Evolutionary conservation across 2,329 filamentous ascomycete species (phyloP), one percentile per base, ranked within the genome.

Genomic region (Nemania sp.): DNA sequence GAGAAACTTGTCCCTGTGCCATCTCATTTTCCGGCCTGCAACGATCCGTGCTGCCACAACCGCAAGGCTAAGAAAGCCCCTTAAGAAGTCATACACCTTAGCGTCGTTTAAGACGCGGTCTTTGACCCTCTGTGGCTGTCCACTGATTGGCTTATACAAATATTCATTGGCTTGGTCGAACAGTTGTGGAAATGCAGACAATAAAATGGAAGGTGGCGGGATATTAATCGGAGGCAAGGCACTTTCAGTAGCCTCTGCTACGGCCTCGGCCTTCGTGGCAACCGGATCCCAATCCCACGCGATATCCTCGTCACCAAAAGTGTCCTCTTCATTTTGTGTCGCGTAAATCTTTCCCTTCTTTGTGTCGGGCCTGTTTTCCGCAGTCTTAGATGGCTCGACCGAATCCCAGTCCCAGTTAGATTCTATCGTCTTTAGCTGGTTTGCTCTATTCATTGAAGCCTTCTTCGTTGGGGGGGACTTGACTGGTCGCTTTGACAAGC

Each of bases 1-100:
- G 11, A 97, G 77, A 57, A 91, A 85, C 57, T 84, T 87, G 72
- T 97, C 93, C 49, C 93, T 83, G 69, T 96, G 93, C 93, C 93
- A 97, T 52, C 93, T 87, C 46, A 89, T 76, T 65, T 90, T 91
- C 53, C 93, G 86, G 9, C 92, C 93, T 1, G 90, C 89, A 52
- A 97, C 86, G 44, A 97, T 81, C 39, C 87, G 88, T n/a, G 84
- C 89, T 20, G 88, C 86, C 9, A 91, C 89, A 2, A 78, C 79
- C 0, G 81, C 82, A 5, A 90, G 73, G 53, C 76, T 75, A 3
- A 91, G 71, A 60, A 89, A 90, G 22, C 79, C 82, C 44, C 77
- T 75, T 1, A 92, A 75, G 60, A 90, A 91, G 4, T 77, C 70
- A 8, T 84, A 73, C 0, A 86, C 85, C 23, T 78, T 78, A 1